Percentiles rank a stretch among this genome's conserved stretches.
Conservation (phyloP, 164 flowering plant species). For the Vitis vinifera region ASM3070453v1 NC_081808.1:20616501-20617000, state of each 20-base stretch:
- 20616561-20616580: constrained; percentile 96
- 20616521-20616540: constrained; percentile 66
- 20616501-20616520: not conserved
- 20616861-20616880: too few species aligned
- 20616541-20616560: constrained; percentile 70
- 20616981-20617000: too few species aligned
- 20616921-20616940: too few species aligned
- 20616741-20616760: not conserved
- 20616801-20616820: too few species aligned
- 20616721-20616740: not conserved
- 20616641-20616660: not conserved
- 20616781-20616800: not conserved
- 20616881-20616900: too few species aligned
- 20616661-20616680: not conserved
- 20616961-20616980: too few species aligned
- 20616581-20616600: constrained; percentile 92
- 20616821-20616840: too few species aligned
- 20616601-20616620: constrained; percentile 73
- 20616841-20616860: too few species aligned
- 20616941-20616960: too few species aligned
- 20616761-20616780: not conserved
- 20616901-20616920: too few species aligned
- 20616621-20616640: not conserved
- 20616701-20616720: not conserved
- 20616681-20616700: not conserved